A percentile compares a stretch with the other conserved stretches of the same genome.
Evolutionary conservation across 108 stramenopile genomes (phyloP).

Genomic region (Nitzschia inconspicua): DNA sequence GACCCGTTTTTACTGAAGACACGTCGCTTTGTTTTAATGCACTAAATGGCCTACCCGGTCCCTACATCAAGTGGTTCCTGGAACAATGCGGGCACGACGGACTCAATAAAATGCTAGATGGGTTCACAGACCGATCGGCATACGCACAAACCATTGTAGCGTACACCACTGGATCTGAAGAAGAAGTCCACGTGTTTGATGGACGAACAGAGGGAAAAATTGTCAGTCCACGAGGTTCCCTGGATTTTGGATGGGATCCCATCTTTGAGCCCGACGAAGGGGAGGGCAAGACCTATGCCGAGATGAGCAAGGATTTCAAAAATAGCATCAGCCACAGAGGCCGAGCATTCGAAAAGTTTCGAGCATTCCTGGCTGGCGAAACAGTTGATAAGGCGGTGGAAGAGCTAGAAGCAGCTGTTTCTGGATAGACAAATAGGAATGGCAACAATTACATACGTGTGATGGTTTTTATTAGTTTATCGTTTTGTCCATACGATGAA

Average conservation of each 20-base stretch:
- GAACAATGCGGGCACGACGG: constrained; percentile 92
- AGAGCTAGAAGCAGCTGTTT: too few species aligned
- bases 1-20: constrained; percentile 95
- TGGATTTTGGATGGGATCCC: constrained; percentile 96
- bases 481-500: too few species aligned
- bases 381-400: too few species aligned
- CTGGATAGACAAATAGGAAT: too few species aligned
- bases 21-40: constrained; percentile 96
- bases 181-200: constrained; percentile 86
- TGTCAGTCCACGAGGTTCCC: constrained; percentile 81
- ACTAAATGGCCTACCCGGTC: constrained; percentile 92
- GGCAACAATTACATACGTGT: too few species aligned
- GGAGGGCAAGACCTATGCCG: constrained; percentile 87
- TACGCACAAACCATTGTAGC: constrained; percentile 97
- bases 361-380: constrained; percentile 32
- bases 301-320: constrained; percentile 93
- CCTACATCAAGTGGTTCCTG: constrained; percentile 99
- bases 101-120: constrained; percentile 82
- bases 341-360: constrained; percentile 76
- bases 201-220: constrained; percentile 86
- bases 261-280: constrained; percentile 81
- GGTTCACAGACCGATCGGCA: constrained; percentile 89
- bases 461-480: too few species aligned
- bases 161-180: constrained; percentile 83
- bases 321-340: constrained; percentile 93